A percentile compares a stretch with the other conserved stretches of the same genome.
phyloP scores from a whole-genome alignment of 345 rosid genomes.

The Lepidium didymum region DNA sequence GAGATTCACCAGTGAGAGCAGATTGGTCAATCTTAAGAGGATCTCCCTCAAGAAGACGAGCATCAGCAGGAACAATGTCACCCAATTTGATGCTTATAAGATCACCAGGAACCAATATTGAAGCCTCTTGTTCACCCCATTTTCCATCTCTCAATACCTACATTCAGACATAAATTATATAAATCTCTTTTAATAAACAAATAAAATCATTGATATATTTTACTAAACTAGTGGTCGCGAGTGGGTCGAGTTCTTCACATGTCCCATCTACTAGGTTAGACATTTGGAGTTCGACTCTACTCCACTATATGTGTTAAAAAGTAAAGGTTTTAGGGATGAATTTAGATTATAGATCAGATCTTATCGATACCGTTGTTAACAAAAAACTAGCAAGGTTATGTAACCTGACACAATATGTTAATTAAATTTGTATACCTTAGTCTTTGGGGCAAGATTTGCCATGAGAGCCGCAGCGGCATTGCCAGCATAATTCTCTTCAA shows the following conservation, averaged over 20 bases:
- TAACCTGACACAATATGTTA: no score
- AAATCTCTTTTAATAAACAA: background rate
- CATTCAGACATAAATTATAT: background rate
- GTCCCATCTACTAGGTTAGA: no score
- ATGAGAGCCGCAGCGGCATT: constrained; percentile 93
- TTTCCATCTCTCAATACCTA: constrained; percentile 79
- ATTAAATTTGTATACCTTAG: constrained; percentile 42
- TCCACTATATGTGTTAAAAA: no score
- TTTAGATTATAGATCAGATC: no score
- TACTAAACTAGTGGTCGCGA: no score
- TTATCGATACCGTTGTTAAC: no score
- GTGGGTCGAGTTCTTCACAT: no score
- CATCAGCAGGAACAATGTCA: constrained; percentile 88
- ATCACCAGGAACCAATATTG: constrained; percentile 85
- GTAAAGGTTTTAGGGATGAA: no score
- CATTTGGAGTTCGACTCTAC: no score
- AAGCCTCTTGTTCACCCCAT: constrained; percentile 81
- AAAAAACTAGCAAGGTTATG: no score
- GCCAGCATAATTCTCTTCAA: constrained; percentile 92
- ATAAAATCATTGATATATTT: no score
- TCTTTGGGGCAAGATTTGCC: constrained; percentile 93
- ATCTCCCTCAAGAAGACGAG: constrained; percentile 89
- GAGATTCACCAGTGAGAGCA: constrained; percentile 88
- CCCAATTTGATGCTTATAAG: constrained; percentile 84
- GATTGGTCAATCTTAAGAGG: constrained; percentile 88